These are phyloP conservation scores for Fraxinus ornus DNA, from an alignment of 305 asterid genomes.

Conservation along the genomic window DNA sequence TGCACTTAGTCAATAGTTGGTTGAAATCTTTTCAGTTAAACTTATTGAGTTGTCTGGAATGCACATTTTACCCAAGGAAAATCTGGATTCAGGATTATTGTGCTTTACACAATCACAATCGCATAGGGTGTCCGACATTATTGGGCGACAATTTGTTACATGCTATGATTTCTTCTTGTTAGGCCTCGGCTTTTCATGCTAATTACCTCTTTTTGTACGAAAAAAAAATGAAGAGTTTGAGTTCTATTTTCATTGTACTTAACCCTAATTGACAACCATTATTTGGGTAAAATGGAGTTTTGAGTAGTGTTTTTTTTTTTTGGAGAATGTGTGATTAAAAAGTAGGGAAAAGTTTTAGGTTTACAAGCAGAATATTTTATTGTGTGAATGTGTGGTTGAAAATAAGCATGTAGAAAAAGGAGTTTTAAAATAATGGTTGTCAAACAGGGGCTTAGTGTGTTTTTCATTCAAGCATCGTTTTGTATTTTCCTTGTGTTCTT, in stretches of 20 bases:
- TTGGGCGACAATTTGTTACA: background rate
- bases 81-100: background rate
- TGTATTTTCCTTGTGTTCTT: background rate
- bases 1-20: background rate
- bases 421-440: no score
- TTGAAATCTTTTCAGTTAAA: slow-evolving; percentile 11
- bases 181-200: background rate
- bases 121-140: background rate
- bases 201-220: background rate
- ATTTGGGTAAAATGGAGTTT: no score
- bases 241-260: background rate
- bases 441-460: background rate
- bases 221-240: background rate
- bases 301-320: no score
- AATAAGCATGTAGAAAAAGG: no score
- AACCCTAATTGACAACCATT: no score
- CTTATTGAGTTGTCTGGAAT: background rate
- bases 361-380: no score
- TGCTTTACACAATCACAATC: background rate
- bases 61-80: background rate
- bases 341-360: no score
- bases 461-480: background rate
- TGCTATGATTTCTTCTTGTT: background rate
- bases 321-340: no score
- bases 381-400: no score